Conservation (phyloP, 164 flowering plant genomes). For the Euptelea pleiosperma region DNA sequence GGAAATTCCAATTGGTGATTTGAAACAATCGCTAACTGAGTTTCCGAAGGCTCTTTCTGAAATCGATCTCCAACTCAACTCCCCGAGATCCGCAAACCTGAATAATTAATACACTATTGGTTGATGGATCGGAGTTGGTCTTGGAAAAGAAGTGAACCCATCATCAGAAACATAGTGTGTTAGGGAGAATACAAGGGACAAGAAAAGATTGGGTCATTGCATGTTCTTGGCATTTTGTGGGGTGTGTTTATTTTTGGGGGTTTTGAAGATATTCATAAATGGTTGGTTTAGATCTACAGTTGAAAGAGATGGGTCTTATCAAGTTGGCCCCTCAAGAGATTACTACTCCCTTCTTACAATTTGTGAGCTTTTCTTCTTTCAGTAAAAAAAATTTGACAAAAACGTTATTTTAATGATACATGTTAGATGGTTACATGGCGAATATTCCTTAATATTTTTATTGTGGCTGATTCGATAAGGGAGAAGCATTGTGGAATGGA, state of each 20-base stretch:
- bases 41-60: too few relatives aligned
- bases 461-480: too few relatives aligned
- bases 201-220: constrained; percentile 70
- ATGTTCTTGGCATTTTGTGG: constrained; percentile 90
- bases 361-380: background rate
- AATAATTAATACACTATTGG: constrained; percentile 12
- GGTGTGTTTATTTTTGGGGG: constrained; percentile 70
- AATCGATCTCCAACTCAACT: constrained; percentile 62
- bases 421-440: too few relatives aligned
- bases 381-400: too few relatives aligned
- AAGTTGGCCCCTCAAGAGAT: constrained; percentile 14
- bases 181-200: constrained; percentile 39
- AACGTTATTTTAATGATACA: too few relatives aligned
- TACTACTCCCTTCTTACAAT: background rate
- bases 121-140: constrained; percentile 38
- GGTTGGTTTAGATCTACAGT: constrained; percentile 86
- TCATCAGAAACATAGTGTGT: constrained; percentile 24
- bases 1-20: too few relatives aligned
- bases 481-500: too few relatives aligned
- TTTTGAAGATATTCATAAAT: constrained; percentile 69
- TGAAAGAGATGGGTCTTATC: constrained; percentile 25
- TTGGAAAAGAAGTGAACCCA: constrained; percentile 35
- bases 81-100: constrained; percentile 68
- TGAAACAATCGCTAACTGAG: too few relatives aligned
- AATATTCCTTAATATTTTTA: too few relatives aligned